Base-by-base conservation (phyloP, 495 filamentous ascomycete genomes). In the Penicillium daleae region DNA sequence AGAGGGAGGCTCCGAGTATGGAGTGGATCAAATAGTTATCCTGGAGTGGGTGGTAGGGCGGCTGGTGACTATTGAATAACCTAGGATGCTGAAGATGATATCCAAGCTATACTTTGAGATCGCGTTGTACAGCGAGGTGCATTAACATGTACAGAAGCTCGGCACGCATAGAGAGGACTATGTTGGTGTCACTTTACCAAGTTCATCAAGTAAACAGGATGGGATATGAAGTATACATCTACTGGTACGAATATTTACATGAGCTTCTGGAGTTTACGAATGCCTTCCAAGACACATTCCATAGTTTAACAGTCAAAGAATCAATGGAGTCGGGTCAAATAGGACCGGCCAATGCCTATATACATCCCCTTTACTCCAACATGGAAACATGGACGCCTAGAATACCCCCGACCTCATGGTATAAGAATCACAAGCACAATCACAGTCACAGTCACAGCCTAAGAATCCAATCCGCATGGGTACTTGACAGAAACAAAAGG, bases 1-100 rank as follows among this genome's bases (percentile, higher is more conserved):
- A 79, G 39, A 79, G 85, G 61, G 76, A 66, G 66, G 70, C 74
- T 63, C 84, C 85, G 29, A 44, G 60, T 15, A 76, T 80, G 59
- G 40, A 27, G 15, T 31, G 8, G 21, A 59, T 53, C 51, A 9
- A 56, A 13, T 33, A 13, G 40, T 2, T 39, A 39, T 39, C 12
- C 33, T 22, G 7, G 21, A 8, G 9, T 6, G 19, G 19, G 21
- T 8, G 42, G 19, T 24, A 46, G 21, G 0, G 8, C 24, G 2
- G 19, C 9, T 46, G 4, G 10, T 46, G 42, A 21, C 19, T 46
- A 24, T 3, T 3, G 12, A 21, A 24, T 46, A 9, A 46, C 42
- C 42, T 24, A 12, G 42, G 2, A 22, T 8, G 19, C 8, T 22
- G 4, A 4, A 13, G 1, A 12, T 10, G 0, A 21, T 21, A 22